phyloP scores from a whole-genome alignment of 1,139 yeast genomes.

The Debaryomyces psychrophilus region DNA sequence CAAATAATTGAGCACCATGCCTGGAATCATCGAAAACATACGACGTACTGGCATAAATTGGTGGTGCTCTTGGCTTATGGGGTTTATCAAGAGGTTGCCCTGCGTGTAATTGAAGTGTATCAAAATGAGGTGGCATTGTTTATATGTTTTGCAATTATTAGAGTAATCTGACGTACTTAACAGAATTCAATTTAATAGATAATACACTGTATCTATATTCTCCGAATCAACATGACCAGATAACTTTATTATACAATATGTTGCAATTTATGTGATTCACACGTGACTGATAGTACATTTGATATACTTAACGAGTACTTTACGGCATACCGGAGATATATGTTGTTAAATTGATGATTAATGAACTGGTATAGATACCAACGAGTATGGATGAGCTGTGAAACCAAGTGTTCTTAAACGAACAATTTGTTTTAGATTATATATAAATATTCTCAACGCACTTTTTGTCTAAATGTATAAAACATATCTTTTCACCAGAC shows the following conservation, averaged over 20 bases:
- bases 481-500: not conserved
- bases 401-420: not conserved
- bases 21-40: constrained; percentile 84
- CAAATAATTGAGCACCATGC: constrained; percentile 90
- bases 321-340: not conserved
- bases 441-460: not conserved
- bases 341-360: not conserved
- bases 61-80: constrained; percentile 81
- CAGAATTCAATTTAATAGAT: not conserved
- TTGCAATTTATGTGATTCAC: constrained; percentile 8
- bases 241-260: not conserved
- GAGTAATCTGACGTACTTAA: not conserved
- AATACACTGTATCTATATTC: not conserved
- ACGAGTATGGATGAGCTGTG: not conserved
- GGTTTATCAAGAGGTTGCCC: constrained; percentile 73
- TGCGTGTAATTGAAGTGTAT: constrained; percentile 92
- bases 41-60: constrained; percentile 86
- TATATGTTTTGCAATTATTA: not conserved
- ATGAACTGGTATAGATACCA: not conserved
- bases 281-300: constrained; percentile 1
- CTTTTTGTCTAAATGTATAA: not conserved
- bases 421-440: not conserved
- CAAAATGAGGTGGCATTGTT: constrained; percentile 66
- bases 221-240: not conserved
- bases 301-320: not conserved